These are phyloP conservation scores for Aspergillus alliaceus DNA, from an alignment of 2,329 filamentous ascomycete species.

Conservation along the genomic window DNA sequence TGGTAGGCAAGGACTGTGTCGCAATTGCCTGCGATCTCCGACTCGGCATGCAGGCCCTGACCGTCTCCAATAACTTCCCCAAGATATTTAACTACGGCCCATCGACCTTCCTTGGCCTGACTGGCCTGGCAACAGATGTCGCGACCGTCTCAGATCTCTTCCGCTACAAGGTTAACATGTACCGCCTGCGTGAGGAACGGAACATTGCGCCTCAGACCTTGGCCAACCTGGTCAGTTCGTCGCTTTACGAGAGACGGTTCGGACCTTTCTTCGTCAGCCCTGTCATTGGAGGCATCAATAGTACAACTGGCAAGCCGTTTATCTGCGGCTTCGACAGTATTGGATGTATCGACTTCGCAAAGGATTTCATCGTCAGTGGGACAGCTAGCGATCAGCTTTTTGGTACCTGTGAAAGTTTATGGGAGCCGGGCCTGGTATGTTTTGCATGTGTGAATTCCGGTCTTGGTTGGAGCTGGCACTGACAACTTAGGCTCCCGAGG, in stretches of 20 bases:
- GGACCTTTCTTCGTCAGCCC: conserved; percentile 95
- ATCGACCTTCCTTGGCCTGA: conserved; percentile 92
- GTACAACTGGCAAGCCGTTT: conserved; percentile 90
- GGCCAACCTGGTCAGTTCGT: conserved; percentile 89
- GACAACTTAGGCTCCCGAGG: conserved; percentile 70
- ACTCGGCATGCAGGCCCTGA: conserved; percentile 92
- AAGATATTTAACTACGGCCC: conserved; percentile 96
- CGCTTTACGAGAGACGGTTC: conserved; percentile 92
- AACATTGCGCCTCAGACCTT: conserved; percentile 92
- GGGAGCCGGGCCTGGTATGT: conserved; percentile 93
- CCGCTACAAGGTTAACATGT: conserved; percentile 99
- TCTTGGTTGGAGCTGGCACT: background rate
- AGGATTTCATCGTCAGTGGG: conserved; percentile 97
- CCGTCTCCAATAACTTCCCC: conserved; percentile 98
- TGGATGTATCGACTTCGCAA: conserved; percentile 98
- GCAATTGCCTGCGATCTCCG: conserved; percentile 99
- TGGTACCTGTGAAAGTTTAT: conserved; percentile 96
- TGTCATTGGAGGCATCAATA: conserved; percentile 91
- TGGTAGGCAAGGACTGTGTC: conserved; percentile 99
- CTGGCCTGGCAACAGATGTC: conserved; percentile 94
- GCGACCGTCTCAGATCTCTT: conserved; percentile 93
- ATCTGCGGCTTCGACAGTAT: conserved; percentile 99
- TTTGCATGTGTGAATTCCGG: background rate
- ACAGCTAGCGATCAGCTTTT: conserved; percentile 97
- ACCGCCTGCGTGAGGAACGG: conserved; percentile 96